Conservation (phyloP, 2,329 filamentous ascomycete genomes). For the Harringtonia lauricola region DNA sequence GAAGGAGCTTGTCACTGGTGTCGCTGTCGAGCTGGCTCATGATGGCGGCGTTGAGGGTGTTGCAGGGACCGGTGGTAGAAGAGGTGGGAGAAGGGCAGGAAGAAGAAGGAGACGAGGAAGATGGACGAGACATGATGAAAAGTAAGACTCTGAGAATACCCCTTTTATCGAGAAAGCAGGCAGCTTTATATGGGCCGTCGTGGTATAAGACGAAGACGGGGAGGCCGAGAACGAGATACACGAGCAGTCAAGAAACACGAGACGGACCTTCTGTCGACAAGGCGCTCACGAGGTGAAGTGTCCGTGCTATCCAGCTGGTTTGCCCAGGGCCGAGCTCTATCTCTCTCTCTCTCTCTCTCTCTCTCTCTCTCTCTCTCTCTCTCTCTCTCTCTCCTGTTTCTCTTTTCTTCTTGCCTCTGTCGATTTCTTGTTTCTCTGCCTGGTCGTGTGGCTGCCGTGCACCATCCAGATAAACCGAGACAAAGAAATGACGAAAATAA, state of each 20-base stretch:
- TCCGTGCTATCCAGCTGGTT: too few species aligned
- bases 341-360: too few species aligned
- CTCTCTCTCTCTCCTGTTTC: too few species aligned
- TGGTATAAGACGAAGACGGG: background rate
- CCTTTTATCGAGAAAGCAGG: background rate
- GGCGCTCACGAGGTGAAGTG: too few species aligned
- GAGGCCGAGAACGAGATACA: background rate
- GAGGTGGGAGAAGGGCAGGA: background rate
- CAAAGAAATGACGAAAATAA: too few species aligned
- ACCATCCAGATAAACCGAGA: too few species aligned
- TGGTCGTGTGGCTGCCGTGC: too few species aligned
- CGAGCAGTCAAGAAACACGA: background rate
- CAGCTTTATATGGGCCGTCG: background rate
- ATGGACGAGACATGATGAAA: background rate
- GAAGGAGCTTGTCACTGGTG: slow-evolving; percentile 3
- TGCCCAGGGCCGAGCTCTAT: too few species aligned
- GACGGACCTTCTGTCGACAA: background rate
- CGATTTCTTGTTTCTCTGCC: background rate
- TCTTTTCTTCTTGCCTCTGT: too few species aligned
- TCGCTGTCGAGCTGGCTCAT: slow-evolving; percentile 11
- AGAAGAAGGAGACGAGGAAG: background rate
- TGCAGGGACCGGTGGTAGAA: background rate
- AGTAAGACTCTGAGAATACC: background rate
- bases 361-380: too few species aligned
- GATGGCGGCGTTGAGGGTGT: background rate